Base-by-base conservation (phyloP, 345 rosid species). In the Aquilaria malaccensis region DNA sequence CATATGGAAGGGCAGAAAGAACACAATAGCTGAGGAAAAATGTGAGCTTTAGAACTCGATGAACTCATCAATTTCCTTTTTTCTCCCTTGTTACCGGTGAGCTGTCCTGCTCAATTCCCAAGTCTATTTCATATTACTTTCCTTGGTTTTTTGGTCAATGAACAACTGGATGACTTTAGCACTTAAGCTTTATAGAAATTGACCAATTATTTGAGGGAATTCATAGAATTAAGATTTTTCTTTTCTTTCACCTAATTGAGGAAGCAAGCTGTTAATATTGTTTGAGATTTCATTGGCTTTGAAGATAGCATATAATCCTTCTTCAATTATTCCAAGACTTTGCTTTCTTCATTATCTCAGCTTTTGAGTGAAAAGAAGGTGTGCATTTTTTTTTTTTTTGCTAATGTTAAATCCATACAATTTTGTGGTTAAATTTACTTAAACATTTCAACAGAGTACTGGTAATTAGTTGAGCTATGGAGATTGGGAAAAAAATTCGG, bases 261-360 rank as follows among this genome's bases (percentile, higher is more conserved):
- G 84, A 87, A 93, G 77, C 95, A 87, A 10, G 94, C 97, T 7
- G 88, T 87, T 52, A 88, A 82, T 65, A 84, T 89, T 51, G 96
- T 85, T 64, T 75, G 87, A 55, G 96, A 86, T 48, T 77, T 89
- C 74, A 87, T 94, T 22, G 97, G 98, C 7, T 89, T 89, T 0
- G 88, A 93, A 32, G 94, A 93, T 62, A 94, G 94, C 33, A 67
- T 84, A 63, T 76, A 74, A 56, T 81, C 98, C 60, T 91, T 93
- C 10, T 76, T 80, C 22, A 65, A 64, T 13, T 73, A 83, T 68
- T 79, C 91, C 3, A 60, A 74, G 58, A 66, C 66, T 47, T 73
- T 79, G 45, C 80, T 89, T 70, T 79, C 89, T 2, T 82, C 91
- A 2, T 69, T 93, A 43, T 72, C 80, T 69, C 72, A 61, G 1